Evolutionary conservation across 1,139 yeast genomes (phyloP), one percentile per base, ranked within the genome.

Genomic region (Citeromyces hawaiiensis): DNA sequence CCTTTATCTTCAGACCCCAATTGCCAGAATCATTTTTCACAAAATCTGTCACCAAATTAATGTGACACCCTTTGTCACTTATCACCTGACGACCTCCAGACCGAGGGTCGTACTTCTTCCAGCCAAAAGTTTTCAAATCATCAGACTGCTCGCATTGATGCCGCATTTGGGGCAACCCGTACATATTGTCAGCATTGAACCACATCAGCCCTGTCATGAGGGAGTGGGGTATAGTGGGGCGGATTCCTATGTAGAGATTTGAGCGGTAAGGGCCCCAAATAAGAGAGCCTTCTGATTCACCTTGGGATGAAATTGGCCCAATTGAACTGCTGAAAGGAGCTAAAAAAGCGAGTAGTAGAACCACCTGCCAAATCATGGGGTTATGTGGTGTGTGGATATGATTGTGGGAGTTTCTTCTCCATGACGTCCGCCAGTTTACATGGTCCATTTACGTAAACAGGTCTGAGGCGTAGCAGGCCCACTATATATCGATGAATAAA

Each of bases 181-280:
- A 57, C 45, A 70, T 68, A 33, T 65, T 61, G 45, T 83, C 81
- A 6, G 75, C 68, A 49, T 79, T 78, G 61, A 77, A 85, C 98
- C 98, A 91, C 78, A 91, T 76, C 27, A 88, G 59, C 0, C 98
- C 98, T 9, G 87, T 67, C 44, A 83, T 55, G 39, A 91, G 64
- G 1, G 95, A 82, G 36, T 77, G 65, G n/a, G 95, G 82, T 38
- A 77, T 54, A 38, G 88, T 64, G 2, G 98, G 96, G 38, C 91
- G 68, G 36, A 91, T 60, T 1, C 98, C 97, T 47, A 88, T 66
- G 59, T 88, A 91, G 38, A 86, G 65, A 42, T 86, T 82, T 10
- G 96, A 79, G 48, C 97, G 63, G 59, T 88, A 91, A 0, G 97
- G 94, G 1, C 96, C 97, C 98, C 98, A 91, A 25, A 74, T 56